Evolutionary conservation across 495 filamentous ascomycete species (phyloP), one percentile per base, ranked within the genome.

Genomic region (Achaetomiella virescens): DNA sequence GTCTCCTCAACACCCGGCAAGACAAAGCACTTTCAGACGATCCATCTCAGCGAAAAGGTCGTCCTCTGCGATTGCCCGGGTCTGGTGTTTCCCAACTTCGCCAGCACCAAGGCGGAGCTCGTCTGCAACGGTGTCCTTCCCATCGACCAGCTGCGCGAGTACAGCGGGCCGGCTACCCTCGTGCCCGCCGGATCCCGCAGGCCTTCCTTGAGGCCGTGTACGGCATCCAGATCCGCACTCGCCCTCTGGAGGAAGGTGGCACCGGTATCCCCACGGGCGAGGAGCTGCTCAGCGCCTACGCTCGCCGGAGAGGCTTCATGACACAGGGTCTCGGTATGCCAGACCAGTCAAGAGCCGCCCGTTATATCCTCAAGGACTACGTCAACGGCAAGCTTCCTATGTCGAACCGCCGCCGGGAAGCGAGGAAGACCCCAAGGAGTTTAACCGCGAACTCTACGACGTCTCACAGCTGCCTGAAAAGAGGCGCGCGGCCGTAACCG

Each of bases 1-100:
- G 95, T 99, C 38, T 97, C 95, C 37, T 84, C 92, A 25, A 99
- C 95, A 2, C 95, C 95, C 6, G 95, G 95, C 54, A 99, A 97
- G 72, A 99, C 95, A 10, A 99, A 99, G 75, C 95, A 99, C 65
- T 99, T 99, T 75, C 95, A 99, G 70, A 99, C 95, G 17, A 90
- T 99, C 60, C 92, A 96, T 69, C 80, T 97, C 45, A 91, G 87
- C 58, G 85, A 91, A 15, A 80, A 84, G 58, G 88, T 97, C 59
- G 81, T 97, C 61, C 80, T 99, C 20, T 97, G 95, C 74, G 95
- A 99, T 84, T 99, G 95, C 64, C 95, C 95, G 27, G 95, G 95
- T 81, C 84, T 99, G 20, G 95, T 99, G 2, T 97, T 99, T 72
- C 91, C 95, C 55, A 97, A 97, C 71, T 99, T 97, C 63, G 91